Evolutionary conservation across 2,329 filamentous ascomycete species (phyloP).

Genomic region (Colletotrichum eleusines): DNA sequence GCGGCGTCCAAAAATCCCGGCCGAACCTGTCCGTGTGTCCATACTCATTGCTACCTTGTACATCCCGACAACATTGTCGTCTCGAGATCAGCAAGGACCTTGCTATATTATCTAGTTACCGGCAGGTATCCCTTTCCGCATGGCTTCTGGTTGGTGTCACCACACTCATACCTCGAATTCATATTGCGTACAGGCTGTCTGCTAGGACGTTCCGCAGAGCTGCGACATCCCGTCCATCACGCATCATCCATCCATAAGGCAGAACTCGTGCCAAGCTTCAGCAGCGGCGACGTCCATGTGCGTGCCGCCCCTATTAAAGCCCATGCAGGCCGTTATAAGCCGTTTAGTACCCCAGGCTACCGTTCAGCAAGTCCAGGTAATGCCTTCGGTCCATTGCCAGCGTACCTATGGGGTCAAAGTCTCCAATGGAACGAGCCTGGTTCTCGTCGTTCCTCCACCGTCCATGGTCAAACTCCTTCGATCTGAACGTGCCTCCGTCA

Average conservation of each 20-base stretch:
- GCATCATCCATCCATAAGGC: conserved; percentile 34
- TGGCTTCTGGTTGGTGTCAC: conserved; percentile 31
- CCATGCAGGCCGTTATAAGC: conserved; percentile 53
- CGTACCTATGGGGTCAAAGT: conserved; percentile 58
- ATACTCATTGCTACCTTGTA: neutral
- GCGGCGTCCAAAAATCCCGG: conserved; percentile 1
- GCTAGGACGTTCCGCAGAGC: conserved; percentile 37
- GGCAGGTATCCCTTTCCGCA: conserved; percentile 25
- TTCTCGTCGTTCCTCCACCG: conserved; percentile 59
- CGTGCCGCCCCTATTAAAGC: conserved; percentile 49
- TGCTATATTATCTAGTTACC: conserved; percentile 40
- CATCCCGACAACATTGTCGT: conserved; percentile 9
- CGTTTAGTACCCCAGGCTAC: conserved; percentile 49
- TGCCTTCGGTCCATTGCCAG: conserved; percentile 55
- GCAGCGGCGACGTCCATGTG: conserved; percentile 45
- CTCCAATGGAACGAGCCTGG: conserved; percentile 55
- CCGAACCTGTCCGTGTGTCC: conserved; percentile 1
- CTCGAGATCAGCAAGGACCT: conserved; percentile 10
- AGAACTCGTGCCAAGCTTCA: conserved; percentile 16
- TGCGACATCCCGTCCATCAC: conserved; percentile 39
- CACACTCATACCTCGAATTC: conserved; percentile 15
- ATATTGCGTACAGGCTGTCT: conserved; percentile 27
- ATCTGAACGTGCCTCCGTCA: conserved; percentile 58
- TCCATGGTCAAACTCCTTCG: conserved; percentile 59
- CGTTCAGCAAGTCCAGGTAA: conserved; percentile 50